phyloP scores from a whole-genome alignment of 257 asterid species.

The Penstemon barbatus region DNA sequence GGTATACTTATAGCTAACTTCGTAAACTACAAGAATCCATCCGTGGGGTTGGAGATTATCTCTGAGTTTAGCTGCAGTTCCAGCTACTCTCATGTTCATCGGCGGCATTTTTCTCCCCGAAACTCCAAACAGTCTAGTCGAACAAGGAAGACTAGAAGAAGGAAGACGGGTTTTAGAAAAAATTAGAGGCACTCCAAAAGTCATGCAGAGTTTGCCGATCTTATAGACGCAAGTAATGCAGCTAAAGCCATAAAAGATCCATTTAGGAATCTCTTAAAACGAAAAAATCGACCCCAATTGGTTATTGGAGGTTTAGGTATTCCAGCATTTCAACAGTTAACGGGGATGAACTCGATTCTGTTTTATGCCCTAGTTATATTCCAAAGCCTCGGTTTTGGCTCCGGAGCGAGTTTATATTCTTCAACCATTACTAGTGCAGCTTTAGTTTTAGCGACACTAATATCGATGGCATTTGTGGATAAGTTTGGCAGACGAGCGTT shows the following conservation, averaged over 20 bases:
- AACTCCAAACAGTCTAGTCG: conserved; percentile 80
- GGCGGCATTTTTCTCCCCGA: conserved; percentile 76
- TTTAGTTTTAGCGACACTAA: conserved; percentile 59
- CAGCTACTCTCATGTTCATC: conserved; percentile 59
- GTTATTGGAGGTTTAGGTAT: conserved; percentile 58
- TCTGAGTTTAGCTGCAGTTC: conserved; percentile 71
- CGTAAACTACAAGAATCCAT: conserved; percentile 52
- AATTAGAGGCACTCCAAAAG: conserved; percentile 64
- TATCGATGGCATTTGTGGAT: conserved; percentile 76
- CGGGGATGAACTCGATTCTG: conserved; percentile 74
- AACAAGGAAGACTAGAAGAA: conserved; percentile 59
- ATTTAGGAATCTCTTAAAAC: conserved; percentile 48
- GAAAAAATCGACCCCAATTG: conserved; percentile 64
- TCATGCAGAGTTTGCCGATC: conserved; percentile 66
- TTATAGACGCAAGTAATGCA: conserved; percentile 59
- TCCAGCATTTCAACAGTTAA: conserved; percentile 80
- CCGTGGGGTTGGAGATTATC: conserved; percentile 84
- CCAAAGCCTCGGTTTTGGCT: conserved; percentile 78
- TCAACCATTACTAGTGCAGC: conserved; percentile 61
- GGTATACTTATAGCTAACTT: conserved; percentile 66
- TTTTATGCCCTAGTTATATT: conserved; percentile 80
- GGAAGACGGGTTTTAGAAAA: conserved; percentile 48
- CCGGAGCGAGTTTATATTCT: conserved; percentile 55
- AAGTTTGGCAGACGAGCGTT: conserved; percentile 75
- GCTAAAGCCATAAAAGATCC: conserved; percentile 65